A percentile compares a stretch with the other conserved stretches of the same genome.
These are phyloP conservation scores for Podaxis sp. DNA, from an alignment of 768 basidiomycete genomes.

Conservation along the genomic window DNA sequence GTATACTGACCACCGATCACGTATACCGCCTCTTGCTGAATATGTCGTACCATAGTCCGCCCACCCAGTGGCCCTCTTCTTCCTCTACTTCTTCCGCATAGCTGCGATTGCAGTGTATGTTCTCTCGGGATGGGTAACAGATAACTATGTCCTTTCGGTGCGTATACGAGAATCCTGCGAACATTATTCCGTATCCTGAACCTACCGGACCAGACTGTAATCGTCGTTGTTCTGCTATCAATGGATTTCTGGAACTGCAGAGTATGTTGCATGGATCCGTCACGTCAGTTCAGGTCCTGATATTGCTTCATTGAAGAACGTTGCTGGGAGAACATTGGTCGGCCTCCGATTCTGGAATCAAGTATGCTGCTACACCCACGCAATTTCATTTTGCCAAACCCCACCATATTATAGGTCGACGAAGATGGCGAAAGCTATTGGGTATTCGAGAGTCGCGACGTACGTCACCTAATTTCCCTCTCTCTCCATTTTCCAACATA, in stretches of 20 bases:
- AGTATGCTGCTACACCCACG: conserved; percentile 30
- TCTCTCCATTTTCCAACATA: background rate
- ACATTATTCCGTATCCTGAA: background rate
- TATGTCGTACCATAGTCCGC: conserved; percentile 53
- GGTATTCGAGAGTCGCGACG: conserved; percentile 98
- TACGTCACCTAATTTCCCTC: conserved; percentile 35
- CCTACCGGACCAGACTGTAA: conserved; percentile 56
- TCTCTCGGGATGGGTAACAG: conserved; percentile 86
- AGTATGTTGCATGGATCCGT: conserved; percentile 40
- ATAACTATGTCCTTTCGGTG: conserved; percentile 92
- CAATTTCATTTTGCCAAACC: background rate
- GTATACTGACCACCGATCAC: conserved; percentile 33
- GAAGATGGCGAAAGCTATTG: conserved; percentile 95
- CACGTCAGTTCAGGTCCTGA: background rate
- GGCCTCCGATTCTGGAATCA: conserved; percentile 99
- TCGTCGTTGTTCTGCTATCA: conserved; percentile 89
- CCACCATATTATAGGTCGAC: conserved; percentile 59
- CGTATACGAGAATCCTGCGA: conserved; percentile 26
- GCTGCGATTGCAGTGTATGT: conserved; percentile 91
- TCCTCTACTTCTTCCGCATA: conserved; percentile 84
- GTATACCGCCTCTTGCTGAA: conserved; percentile 11
- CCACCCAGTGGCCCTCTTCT: conserved; percentile 81
- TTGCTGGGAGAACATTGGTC: conserved; percentile 89
- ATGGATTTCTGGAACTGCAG: conserved; percentile 99
- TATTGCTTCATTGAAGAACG: conserved; percentile 55